A percentile compares a stretch with the other conserved stretches of the same genome.
These are phyloP conservation scores for Trypanosomatidae sp. DNA, from an alignment of 208 protist species.

Conservation along the genomic window DNA sequence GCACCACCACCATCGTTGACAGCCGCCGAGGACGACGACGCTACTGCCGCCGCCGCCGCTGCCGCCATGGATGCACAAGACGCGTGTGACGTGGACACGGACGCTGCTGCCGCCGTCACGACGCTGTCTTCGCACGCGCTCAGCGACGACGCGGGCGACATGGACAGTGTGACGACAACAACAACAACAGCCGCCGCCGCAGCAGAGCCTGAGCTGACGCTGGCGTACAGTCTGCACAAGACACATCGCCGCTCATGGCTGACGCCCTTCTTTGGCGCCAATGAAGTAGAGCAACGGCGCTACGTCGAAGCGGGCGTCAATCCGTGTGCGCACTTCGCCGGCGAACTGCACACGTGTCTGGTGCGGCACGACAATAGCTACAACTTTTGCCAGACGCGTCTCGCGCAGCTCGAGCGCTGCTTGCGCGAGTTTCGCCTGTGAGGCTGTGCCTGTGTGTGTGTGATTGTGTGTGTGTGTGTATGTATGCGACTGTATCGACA, in stretches of 20 bases:
- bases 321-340: constrained; percentile 49
- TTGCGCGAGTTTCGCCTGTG: constrained; percentile 51
- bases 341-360: constrained; percentile 49
- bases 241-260: constrained; percentile 52
- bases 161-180: no score
- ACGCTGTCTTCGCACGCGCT: no score
- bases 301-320: constrained; percentile 9
- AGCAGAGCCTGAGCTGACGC: not conserved
- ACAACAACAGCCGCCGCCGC: not conserved
- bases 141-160: no score
- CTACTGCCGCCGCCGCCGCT: no score
- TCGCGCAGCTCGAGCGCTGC: constrained; percentile 54
- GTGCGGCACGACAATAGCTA: constrained; percentile 43
- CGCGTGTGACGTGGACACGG: no score
- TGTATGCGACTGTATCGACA: not conserved
- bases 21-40: no score
- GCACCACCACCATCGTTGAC: no score
- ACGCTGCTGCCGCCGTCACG: no score
- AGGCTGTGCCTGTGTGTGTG: not conserved
- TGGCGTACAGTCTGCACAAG: not conserved
- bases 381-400: constrained; percentile 43
- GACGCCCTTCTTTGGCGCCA: constrained; percentile 67
- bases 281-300: constrained; percentile 30
- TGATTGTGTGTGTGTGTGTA: not conserved
- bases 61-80: no score